Base-by-base conservation (phyloP, 495 filamentous ascomycete genomes). In the Bryoglossum gracile region DNA sequence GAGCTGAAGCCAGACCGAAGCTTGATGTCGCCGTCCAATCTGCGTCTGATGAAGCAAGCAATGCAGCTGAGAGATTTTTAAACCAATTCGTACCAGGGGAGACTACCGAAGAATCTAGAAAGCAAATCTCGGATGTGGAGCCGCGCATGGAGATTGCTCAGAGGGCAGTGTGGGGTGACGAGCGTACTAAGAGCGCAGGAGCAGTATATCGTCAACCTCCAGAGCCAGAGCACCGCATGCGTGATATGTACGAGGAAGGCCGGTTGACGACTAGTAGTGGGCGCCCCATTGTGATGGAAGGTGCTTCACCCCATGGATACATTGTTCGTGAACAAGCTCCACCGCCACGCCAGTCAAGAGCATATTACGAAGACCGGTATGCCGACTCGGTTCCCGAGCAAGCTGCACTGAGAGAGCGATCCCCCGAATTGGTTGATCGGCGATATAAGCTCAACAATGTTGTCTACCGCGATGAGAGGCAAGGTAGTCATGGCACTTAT, bases 61-160 rank as follows among this genome's bases (percentile, higher is more conserved):
- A 55, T 47, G 65, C 66, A 18, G 70, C 69, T 5, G 69, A 73
- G 30, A 57, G 60, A 13, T 73, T 74, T 33, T 53, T 72, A 5
- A 64, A 65, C 30, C 57, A 62, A 19, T 62, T 70, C 22, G 51
- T 50, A n/a, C 68, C 67, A 32, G 60, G 43, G 2, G 60, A 60
- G 18, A 40, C 23, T 1, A 8, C 19, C n/a, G 24, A 36, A n/a
- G 37, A 47, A 4, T 3, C 35, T 26, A 14, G 32, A 19, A 47
- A 37, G n/a, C 48, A 49, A 17, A 30, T 14, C 16, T 30, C 43
- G 19, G 30, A 44, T 21, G 60, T 59, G 34, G 60, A 57, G 10
- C 66, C 57, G 17, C 54, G 43, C 17, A 53, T 55, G 46, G 60
- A 58, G 43, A 56, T 54, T 17, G 54, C 61, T 42, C 56, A 54